Evolutionary conservation across 371 early-diverging fungal genomes (phyloP).

Genomic region (Umbelopsis sp.): DNA sequence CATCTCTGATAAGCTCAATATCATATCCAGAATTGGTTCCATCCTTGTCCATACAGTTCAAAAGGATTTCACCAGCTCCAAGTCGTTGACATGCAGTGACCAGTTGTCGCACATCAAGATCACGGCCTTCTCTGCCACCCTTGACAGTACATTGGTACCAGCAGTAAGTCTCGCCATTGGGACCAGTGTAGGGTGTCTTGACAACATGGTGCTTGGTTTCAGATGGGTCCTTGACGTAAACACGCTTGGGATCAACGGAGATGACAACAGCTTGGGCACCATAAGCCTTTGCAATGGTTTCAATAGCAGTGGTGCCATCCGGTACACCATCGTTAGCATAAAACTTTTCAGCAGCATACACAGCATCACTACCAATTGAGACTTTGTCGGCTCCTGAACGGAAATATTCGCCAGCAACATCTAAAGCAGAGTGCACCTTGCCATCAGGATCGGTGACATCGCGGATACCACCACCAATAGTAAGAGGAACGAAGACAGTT

Average conservation of each 20-base stretch:
- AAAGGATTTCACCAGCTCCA: conserved; percentile 95
- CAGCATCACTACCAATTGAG: conserved; percentile 98
- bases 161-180: conserved; percentile 90
- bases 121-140: conserved; percentile 95
- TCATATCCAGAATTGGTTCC: conserved; percentile 97
- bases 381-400: conserved; percentile 99
- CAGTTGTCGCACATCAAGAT: conserved; percentile 91
- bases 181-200: conserved; percentile 74
- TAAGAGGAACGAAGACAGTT: conserved; percentile 95
- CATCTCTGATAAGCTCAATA: conserved; percentile 77
- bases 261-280: conserved; percentile 98
- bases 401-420: conserved; percentile 97
- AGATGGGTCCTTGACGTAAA: conserved; percentile 83
- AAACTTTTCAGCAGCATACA: conserved; percentile 90
- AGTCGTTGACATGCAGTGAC: conserved; percentile 85
- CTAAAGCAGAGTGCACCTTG: conserved; percentile 79
- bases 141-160: conserved; percentile 99
- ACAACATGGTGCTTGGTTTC: conserved; percentile 81
- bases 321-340: conserved; percentile 56
- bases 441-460: conserved; percentile 87
- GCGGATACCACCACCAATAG: conserved; percentile 98
- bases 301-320: conserved; percentile 80
- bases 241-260: conserved; percentile 94
- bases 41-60: conserved; percentile 97
- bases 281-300: conserved; percentile 90